Conservation (phyloP, 2,329 filamentous ascomycete genomes). For the Phaeomoniella chlamydospora region DNA sequence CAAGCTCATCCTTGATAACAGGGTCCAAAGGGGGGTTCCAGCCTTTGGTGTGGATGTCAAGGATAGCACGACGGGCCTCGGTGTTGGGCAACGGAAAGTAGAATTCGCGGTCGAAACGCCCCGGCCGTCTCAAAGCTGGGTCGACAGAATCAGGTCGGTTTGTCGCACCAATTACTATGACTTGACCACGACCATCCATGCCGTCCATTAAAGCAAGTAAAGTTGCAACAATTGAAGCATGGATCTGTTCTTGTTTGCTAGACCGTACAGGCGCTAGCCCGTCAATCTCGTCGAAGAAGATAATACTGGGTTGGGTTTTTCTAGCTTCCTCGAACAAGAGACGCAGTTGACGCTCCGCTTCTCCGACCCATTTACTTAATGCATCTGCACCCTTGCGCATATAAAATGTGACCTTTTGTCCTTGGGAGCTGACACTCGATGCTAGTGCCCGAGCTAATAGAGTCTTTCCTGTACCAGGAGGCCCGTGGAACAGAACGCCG, state of each 20-base stretch:
- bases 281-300: constrained; percentile 99
- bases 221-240: constrained; percentile 92
- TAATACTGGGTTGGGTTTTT: constrained; percentile 94
- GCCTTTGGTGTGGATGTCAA: constrained; percentile 88
- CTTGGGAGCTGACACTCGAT: constrained; percentile 76
- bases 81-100: constrained; percentile 88
- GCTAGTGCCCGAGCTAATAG: constrained; percentile 86
- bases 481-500: constrained; percentile 91
- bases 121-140: constrained; percentile 82
- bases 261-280: constrained; percentile 89
- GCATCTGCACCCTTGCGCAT: constrained; percentile 99
- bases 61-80: constrained; percentile 66
- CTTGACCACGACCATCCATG: constrained; percentile 95
- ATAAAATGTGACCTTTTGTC: constrained; percentile 94
- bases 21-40: constrained; percentile 69
- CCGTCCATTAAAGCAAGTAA: constrained; percentile 91
- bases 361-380: constrained; percentile 96
- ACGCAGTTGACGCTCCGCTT: constrained; percentile 88
- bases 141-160: constrained; percentile 95
- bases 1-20: constrained; percentile 69
- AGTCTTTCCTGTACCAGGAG: constrained; percentile 94
- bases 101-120: constrained; percentile 92
- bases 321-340: constrained; percentile 90
- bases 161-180: constrained; percentile 97
- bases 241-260: constrained; percentile 97